phyloP scores from a whole-genome alignment of 306 rosid genomes.

The Abrus pulchellus region DNA sequence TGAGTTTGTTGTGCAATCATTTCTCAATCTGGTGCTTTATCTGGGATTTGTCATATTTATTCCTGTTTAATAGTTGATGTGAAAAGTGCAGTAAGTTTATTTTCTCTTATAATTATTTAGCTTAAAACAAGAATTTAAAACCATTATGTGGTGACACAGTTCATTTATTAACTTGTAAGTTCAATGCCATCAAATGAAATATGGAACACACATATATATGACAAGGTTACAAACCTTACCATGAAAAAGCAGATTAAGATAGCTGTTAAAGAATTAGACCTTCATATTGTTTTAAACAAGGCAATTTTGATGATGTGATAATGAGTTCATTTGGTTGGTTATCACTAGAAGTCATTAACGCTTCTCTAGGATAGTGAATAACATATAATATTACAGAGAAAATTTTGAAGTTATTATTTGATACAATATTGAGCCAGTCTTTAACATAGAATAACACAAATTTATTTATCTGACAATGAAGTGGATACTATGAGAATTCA shows the following conservation, averaged over 20 bases:
- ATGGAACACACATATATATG: background rate
- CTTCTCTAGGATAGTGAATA: background rate
- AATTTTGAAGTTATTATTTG: background rate
- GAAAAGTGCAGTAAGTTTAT: background rate
- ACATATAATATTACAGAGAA: background rate
- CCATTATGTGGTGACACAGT: slow-evolving; percentile 4
- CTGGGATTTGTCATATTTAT: background rate
- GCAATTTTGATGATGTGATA: background rate
- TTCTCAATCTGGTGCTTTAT: slow-evolving; percentile 6
- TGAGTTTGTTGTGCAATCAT: background rate
- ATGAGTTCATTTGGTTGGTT: background rate
- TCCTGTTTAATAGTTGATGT: slow-evolving; percentile 9
- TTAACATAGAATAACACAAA: background rate
- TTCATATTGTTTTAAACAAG: background rate
- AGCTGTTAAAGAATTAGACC: background rate
- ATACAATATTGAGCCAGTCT: background rate
- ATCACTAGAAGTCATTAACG: background rate
- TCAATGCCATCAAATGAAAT: slow-evolving; percentile 1
- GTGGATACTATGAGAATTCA: background rate
- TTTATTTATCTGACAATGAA: slow-evolving; percentile 11
- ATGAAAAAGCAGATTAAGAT: slow-evolving; percentile 22
- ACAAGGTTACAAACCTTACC: background rate
- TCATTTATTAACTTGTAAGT: slow-evolving; percentile 5
- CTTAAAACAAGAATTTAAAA: background rate
- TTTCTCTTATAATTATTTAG: background rate